Evolutionary conservation across 2,329 filamentous ascomycete genomes (phyloP).

Genomic region (Exophiala phaeomuriformis): DNA sequence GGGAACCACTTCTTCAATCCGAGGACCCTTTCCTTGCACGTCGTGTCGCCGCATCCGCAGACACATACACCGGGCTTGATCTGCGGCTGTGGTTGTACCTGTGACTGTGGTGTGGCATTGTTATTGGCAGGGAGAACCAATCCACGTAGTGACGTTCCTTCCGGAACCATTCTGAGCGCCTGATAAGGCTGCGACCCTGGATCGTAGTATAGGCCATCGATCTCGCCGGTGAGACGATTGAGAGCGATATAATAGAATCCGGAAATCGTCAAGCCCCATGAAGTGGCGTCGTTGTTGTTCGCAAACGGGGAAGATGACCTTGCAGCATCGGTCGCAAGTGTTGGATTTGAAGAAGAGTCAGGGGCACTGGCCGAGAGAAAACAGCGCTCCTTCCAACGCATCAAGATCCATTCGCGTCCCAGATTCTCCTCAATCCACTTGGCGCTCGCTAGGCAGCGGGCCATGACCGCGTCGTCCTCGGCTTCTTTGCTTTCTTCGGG

Average conservation of each 20-base stretch:
- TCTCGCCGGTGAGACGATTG: slow-evolving; percentile 39
- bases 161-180: slow-evolving; percentile 39
- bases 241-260: slow-evolving; percentile 47
- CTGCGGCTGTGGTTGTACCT: too few species aligned
- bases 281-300: slow-evolving; percentile 21
- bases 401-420: slow-evolving; percentile 42
- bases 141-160: slow-evolving; percentile 8
- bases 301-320: not conserved
- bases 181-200: slow-evolving; percentile 45
- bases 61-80: not conserved
- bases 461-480: slow-evolving; percentile 20
- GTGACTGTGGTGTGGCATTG: too few species aligned
- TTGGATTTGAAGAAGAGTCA: slow-evolving; percentile 2
- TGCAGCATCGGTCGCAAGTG: slow-evolving; percentile 1
- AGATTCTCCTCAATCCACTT: slow-evolving; percentile 25
- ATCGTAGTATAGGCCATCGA: slow-evolving; percentile 46
- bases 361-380: slow-evolving; percentile 33
- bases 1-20: slow-evolving; percentile 25
- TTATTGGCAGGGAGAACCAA: not conserved
- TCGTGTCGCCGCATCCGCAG: slow-evolving; percentile 13
- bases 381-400: slow-evolving; percentile 48
- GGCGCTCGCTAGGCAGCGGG: slow-evolving; percentile 19
- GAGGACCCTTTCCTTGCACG: slow-evolving; percentile 7
- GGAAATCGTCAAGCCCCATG: slow-evolving; percentile 43
- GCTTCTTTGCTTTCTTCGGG: slow-evolving; percentile 11